Percentiles rank a stretch among this genome's conserved stretches.
phyloP scores from a whole-genome alignment of 2,329 filamentous ascomycete species.

The Whalleya microplaca region DNA sequence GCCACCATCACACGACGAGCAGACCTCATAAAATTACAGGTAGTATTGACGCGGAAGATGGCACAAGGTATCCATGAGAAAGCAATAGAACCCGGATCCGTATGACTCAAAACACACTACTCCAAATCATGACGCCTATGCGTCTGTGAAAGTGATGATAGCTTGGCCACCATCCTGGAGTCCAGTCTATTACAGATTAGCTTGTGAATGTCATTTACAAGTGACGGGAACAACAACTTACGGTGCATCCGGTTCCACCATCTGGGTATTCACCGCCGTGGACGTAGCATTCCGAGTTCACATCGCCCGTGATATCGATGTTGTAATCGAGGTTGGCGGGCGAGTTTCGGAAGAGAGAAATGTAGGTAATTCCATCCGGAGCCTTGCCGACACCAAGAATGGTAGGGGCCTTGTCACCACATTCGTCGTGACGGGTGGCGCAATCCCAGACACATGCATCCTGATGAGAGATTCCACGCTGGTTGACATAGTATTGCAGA shows the following conservation, averaged over 20 bases:
- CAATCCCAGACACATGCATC: conserved; percentile 78
- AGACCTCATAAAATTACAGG: conserved; percentile 26
- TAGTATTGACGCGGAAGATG: conserved; percentile 32
- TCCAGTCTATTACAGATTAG: conserved; percentile 43
- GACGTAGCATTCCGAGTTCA: conserved; percentile 64
- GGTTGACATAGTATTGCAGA: conserved; percentile 97
- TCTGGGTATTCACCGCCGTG: conserved; percentile 64
- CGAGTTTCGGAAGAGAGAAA: conserved; percentile 83
- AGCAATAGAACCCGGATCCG: conserved; percentile 35
- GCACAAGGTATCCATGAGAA: conserved; percentile 40
- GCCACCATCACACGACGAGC: conserved; percentile 28
- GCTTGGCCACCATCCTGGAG: conserved; percentile 47
- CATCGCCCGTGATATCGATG: conserved; percentile 74
- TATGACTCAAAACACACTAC: conserved; percentile 26
- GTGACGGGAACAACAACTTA: conserved; percentile 52
- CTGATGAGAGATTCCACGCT: conserved; percentile 66
- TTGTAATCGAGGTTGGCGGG: conserved; percentile 78
- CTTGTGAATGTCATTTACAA: conserved; percentile 18
- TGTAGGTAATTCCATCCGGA: conserved; percentile 67
- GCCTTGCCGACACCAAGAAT: conserved; percentile 82
- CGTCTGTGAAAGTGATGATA: conserved; percentile 48
- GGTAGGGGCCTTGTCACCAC: conserved; percentile 86
- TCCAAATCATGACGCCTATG: conserved; percentile 13
- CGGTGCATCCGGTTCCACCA: conserved; percentile 74
- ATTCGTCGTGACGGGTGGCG: conserved; percentile 50